A percentile compares a stretch with the other conserved stretches of the same genome.
These are phyloP conservation scores for Tardiomyces blankii DNA, from an alignment of 1,139 yeast species.

Conservation along the genomic window DNA sequence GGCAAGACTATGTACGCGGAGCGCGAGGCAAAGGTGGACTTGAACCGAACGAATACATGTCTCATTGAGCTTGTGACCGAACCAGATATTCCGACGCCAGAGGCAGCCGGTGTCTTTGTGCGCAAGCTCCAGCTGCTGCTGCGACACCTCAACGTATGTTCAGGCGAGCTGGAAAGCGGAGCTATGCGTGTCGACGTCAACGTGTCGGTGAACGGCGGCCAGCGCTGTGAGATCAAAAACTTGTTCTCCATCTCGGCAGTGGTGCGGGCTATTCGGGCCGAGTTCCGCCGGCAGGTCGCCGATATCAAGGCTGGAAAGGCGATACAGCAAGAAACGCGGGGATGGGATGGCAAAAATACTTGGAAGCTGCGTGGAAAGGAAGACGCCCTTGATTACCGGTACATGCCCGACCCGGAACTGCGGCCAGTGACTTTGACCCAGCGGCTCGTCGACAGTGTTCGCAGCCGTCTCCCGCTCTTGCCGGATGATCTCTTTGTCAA, in stretches of 20 bases:
- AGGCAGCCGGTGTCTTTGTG: conserved; percentile 67
- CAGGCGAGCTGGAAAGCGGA: not conserved
- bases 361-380: conserved; percentile 65
- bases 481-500: conserved; percentile 51
- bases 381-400: conserved; percentile 74
- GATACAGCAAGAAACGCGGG: conserved; percentile 65
- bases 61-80: conserved; percentile 83
- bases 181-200: conserved; percentile 73
- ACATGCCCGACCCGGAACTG: conserved; percentile 89
- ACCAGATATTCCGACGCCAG: conserved; percentile 67
- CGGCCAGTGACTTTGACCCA: conserved; percentile 43
- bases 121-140: conserved; percentile 70
- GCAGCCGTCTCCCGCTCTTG: conserved; percentile 39
- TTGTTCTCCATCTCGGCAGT: conserved; percentile 79
- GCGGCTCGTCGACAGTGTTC: conserved; percentile 31
- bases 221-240: conserved; percentile 82
- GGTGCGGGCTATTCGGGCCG: conserved; percentile 62
- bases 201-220: conserved; percentile 55
- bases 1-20: conserved; percentile 64
- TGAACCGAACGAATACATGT: conserved; percentile 79
- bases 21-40: conserved; percentile 41
- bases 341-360: conserved; percentile 76
- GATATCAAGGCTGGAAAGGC: conserved; percentile 26
- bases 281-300: conserved; percentile 56
- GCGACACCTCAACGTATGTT: conserved; percentile 27